Percentiles rank a stretch among this genome's conserved stretches.
Conservation (phyloP, 2,329 filamentous ascomycete species). For the Scorias spongiosa region DNA sequence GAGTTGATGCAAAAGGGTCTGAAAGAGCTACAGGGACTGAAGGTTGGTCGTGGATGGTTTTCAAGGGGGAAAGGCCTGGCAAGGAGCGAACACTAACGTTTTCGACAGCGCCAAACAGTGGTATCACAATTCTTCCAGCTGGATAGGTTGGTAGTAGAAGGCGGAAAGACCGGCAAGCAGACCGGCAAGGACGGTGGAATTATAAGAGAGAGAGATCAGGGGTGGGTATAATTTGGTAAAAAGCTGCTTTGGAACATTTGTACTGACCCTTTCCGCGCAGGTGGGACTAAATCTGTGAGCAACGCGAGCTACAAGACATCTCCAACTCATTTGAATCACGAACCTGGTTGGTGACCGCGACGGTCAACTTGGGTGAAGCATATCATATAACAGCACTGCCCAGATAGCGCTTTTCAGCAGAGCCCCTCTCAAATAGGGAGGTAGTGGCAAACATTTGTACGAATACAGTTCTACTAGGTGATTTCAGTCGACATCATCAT, state of each 20-base stretch:
- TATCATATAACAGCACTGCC: no score
- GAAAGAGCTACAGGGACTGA: slow-evolving; percentile 74
- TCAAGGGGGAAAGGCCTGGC: neutral
- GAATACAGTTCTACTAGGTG: no score
- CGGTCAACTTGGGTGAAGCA: no score
- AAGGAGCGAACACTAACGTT: neutral
- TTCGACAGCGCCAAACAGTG: slow-evolving; percentile 70
- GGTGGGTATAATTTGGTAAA: slow-evolving; percentile 36
- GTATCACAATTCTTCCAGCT: slow-evolving; percentile 91
- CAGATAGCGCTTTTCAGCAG: no score
- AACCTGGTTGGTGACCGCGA: no score
- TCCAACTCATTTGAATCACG: neutral
- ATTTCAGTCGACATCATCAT: no score
- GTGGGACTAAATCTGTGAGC: slow-evolving; percentile 1
- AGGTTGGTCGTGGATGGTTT: slow-evolving; percentile 43
- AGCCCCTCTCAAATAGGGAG: no score
- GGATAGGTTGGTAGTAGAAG: slow-evolving; percentile 83
- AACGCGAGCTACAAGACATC: neutral
- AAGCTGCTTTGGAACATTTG: neutral
- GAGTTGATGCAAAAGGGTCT: slow-evolving; percentile 79
- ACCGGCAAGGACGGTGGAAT: slow-evolving; percentile 51
- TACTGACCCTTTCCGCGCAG: neutral
- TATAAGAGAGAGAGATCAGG: slow-evolving; percentile 62
- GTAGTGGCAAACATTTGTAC: no score
- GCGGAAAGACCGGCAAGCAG: slow-evolving; percentile 64